Evolutionary conservation across 176 grass and related monocot genomes (phyloP), one percentile per base, ranked within the genome.

Genomic region (Oropetium thomaeum): DNA sequence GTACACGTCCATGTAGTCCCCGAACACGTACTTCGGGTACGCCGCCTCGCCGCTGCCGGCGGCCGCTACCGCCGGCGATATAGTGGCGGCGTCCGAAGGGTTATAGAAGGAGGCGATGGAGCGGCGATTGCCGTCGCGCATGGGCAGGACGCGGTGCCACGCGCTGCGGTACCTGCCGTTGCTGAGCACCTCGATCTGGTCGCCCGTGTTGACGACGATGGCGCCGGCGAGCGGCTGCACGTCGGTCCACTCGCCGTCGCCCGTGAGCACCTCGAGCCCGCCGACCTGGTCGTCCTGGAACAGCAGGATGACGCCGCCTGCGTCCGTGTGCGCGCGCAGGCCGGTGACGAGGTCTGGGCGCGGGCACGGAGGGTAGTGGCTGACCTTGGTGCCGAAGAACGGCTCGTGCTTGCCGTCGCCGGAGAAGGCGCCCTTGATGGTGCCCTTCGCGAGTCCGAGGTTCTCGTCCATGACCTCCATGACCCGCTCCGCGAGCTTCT

Each of bases 311-410:
- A 92, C 79, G 45, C 90, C 86, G 12, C 83, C 86, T 5, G 90
- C 90, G 38, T 92, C 90, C 5, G 90, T 92, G 87, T 93, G 90
- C 7, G 84, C 77, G 22, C 87, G 87, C 10, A 93, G 87, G 29
- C 90, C 83, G 3, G 77, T 81, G 37, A 89, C 22, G 39, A 93
- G 76, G 83, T 93, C 90, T 19, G 71, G 80, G 0, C 84, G 90
- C 13, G 81, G 87, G 87, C 90, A 93, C 67, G 90, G 84, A n/a
- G 83, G 90, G 87, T 93, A 93, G 80, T 92, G 90, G 83, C 83
- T 89, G 14, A 92, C 86, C 76, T 92, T 92, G 76, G 90, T 92
- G 71, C 83, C 87, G 33, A 93, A 93, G 72, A 84, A 81, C 0
- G 90, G 80, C 3, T 39, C 67, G 43, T 82, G 72, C 1, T 22